phyloP scores from a whole-genome alignment of 2,329 filamentous ascomycete species.

The Diplodia corticola region DNA sequence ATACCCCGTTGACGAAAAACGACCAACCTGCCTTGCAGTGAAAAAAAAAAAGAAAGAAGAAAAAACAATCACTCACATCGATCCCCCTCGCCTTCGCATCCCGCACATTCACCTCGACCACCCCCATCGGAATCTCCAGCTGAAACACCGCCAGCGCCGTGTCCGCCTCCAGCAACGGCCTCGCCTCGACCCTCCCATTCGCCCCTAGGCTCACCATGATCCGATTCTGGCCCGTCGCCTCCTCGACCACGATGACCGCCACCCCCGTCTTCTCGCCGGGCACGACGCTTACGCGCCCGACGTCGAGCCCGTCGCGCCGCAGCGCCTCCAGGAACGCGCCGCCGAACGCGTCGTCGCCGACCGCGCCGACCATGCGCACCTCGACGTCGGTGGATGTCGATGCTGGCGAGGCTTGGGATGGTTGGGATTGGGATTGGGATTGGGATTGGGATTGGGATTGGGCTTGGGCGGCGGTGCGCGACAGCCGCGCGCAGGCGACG shows the following conservation, averaged over 20 bases:
- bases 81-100: conserved; percentile 16
- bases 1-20: too few relatives aligned
- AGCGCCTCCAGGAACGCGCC: conserved; percentile 44
- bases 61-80: conserved; percentile 26
- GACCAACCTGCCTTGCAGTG: neutral
- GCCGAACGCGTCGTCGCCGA: conserved; percentile 49
- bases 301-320: conserved; percentile 47
- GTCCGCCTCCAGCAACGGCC: conserved; percentile 42
- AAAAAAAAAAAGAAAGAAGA: neutral
- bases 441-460: too few relatives aligned
- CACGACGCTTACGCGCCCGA: conserved; percentile 41
- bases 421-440: too few relatives aligned
- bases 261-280: conserved; percentile 49
- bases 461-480: conserved; percentile 51
- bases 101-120: conserved; percentile 29
- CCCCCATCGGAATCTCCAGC: conserved; percentile 48
- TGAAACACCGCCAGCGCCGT: conserved; percentile 49
- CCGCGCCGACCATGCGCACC: conserved; percentile 52
- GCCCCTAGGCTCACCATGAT: conserved; percentile 52
- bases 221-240: conserved; percentile 49
- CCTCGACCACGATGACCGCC: conserved; percentile 52
- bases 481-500: conserved; percentile 81
- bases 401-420: too few relatives aligned
- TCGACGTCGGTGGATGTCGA: conserved; percentile 35
- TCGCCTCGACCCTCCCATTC: conserved; percentile 43